These are phyloP conservation scores for Nitzschia palea DNA, from an alignment of 108 stramenopile species.

Conservation along the genomic window DNA sequence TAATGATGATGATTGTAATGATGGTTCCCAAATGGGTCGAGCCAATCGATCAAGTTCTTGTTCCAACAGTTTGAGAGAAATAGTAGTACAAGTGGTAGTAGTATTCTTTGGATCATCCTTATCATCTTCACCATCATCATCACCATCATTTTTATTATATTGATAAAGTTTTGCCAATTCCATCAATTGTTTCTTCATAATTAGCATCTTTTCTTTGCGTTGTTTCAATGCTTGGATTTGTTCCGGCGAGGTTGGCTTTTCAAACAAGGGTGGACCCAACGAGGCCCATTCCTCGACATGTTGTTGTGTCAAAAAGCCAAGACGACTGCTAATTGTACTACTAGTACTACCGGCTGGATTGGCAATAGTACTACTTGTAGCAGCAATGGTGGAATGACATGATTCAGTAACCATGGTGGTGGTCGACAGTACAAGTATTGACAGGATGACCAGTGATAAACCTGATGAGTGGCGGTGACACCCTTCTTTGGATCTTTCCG, in stretches of 20 bases:
- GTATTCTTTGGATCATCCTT: background rate
- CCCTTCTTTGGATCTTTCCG: no score
- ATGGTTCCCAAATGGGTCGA: background rate
- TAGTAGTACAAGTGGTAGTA: background rate
- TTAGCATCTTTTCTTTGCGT: background rate
- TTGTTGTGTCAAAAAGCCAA: constrained; percentile 10
- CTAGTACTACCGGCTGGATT: no score
- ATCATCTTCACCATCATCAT: background rate
- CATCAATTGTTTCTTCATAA: constrained; percentile 7
- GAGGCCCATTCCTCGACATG: constrained; percentile 23
- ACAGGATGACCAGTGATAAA: no score
- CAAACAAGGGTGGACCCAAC: constrained; percentile 1
- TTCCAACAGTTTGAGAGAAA: background rate
- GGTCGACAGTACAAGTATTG: no score
- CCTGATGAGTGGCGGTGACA: no score
- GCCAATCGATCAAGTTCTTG: constrained; percentile 10
- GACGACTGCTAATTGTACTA: no score
- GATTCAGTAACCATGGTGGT: no score
- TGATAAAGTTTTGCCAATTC: background rate
- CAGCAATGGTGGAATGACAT: no score
- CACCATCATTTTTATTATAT: background rate
- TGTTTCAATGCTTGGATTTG: background rate
- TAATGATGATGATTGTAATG: background rate
- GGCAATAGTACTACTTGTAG: no score
- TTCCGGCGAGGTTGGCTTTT: constrained; percentile 2